Percentiles rank a stretch among this genome's conserved stretches.
Conservation (phyloP, 176 grass and related monocot genomes). For the Cenchrus americanus region DNA sequence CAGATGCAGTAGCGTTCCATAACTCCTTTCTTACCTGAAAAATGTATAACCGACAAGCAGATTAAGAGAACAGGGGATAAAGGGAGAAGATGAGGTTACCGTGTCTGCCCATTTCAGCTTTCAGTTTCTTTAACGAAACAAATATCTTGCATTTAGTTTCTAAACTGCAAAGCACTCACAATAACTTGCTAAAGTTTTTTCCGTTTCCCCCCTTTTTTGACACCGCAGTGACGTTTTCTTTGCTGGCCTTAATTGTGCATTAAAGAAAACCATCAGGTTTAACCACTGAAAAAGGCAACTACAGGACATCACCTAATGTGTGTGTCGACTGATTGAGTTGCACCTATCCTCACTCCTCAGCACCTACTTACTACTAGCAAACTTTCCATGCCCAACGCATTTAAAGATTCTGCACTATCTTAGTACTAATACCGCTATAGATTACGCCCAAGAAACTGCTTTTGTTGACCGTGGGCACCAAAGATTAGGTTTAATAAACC, state of each 20-base stretch:
- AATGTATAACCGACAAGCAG: background rate
- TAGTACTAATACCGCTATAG: conserved; percentile 11
- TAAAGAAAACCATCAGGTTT: background rate
- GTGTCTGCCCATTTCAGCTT: background rate
- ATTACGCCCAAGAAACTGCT: conserved; percentile 25
- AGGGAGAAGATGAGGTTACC: background rate
- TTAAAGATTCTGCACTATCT: conserved; percentile 45
- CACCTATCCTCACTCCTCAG: conserved; percentile 26
- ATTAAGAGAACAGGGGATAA: background rate
- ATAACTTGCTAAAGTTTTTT: background rate
- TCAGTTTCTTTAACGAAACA: background rate
- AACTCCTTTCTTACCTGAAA: background rate
- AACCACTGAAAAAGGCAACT: conserved; percentile 31
- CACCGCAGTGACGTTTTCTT: background rate
- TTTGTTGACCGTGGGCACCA: conserved; percentile 5
- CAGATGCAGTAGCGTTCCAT: background rate
- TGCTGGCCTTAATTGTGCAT: background rate
- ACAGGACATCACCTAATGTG: conserved; percentile 30
- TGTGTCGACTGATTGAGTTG: conserved; percentile 39
- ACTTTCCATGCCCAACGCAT: conserved; percentile 22
- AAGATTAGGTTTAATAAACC: background rate
- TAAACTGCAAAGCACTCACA: background rate
- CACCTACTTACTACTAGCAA: conserved; percentile 16
- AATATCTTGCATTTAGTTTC: background rate
- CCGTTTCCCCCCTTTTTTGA: background rate